A percentile compares a stretch with the other conserved stretches of the same genome.
Evolutionary conservation across 2,329 filamentous ascomycete species (phyloP).

Genomic region (Pseudogymnoascus sp.): DNA sequence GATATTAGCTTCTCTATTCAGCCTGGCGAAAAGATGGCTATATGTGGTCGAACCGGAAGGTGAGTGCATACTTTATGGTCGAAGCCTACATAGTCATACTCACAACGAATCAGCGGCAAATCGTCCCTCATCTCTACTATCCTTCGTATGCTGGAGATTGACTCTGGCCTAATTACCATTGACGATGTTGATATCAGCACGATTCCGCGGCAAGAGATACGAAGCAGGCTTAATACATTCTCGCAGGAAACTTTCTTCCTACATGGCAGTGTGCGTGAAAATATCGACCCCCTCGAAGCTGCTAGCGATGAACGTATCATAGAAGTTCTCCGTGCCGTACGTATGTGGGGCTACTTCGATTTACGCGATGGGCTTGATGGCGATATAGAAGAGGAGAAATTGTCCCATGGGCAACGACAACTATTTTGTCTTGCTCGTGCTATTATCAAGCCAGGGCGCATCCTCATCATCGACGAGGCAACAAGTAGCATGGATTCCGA

Average conservation of each 20-base stretch:
- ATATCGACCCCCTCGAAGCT: conserved; percentile 78
- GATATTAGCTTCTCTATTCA: conserved; percentile 32
- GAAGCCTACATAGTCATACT: not conserved
- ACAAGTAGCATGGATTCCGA: conserved; percentile 49
- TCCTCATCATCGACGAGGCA: conserved; percentile 38
- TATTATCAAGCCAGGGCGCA: conserved; percentile 32
- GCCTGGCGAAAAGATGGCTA: conserved; percentile 29
- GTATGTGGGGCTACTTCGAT: conserved; percentile 29
- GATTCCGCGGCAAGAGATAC: conserved; percentile 83
- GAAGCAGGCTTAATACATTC: conserved; percentile 86
- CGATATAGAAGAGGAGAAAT: conserved; percentile 63
- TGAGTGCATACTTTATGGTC: conserved; percentile 29
- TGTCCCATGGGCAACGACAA: conserved; percentile 49
- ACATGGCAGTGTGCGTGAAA: conserved; percentile 77
- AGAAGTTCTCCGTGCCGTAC: conserved; percentile 72
- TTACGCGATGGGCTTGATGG: conserved; percentile 31
- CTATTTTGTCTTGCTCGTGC: conserved; percentile 42
- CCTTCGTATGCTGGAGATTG: conserved; percentile 84
- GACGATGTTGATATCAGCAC: conserved; percentile 78
- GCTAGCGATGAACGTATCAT: conserved; percentile 85
- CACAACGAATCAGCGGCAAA: conserved; percentile 59
- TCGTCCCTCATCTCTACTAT: conserved; percentile 83
- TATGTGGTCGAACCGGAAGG: conserved; percentile 30
- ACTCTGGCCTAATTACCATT: conserved; percentile 75
- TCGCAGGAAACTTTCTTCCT: conserved; percentile 91